These are phyloP conservation scores for Clarireedia sp. DNA, from an alignment of 2,329 filamentous ascomycete species.

Conservation along the genomic window DNA sequence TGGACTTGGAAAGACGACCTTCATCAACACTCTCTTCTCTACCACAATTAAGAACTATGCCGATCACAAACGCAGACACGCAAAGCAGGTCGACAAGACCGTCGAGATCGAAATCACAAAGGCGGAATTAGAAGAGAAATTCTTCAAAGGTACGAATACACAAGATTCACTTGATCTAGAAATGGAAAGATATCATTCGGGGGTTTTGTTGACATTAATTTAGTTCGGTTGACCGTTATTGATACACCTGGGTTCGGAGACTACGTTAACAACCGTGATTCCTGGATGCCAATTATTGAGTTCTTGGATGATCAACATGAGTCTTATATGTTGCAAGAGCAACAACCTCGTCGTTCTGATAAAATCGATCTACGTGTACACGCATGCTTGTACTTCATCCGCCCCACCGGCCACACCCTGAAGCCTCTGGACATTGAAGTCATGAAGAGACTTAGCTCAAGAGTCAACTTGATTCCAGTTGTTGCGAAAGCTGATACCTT, in stretches of 20 bases:
- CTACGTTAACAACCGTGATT: conserved; percentile 99
- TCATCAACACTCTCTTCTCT: conserved; percentile 99
- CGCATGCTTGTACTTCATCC: conserved; percentile 97
- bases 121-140: conserved; percentile 99
- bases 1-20: conserved; percentile 97
- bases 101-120: conserved; percentile 99
- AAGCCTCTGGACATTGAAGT: conserved; percentile 99
- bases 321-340: conserved; percentile 99
- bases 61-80: conserved; percentile 97
- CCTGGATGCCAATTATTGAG: conserved; percentile 99
- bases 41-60: conserved; percentile 99
- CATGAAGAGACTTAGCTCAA: conserved; percentile 97
- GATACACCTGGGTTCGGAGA: conserved; percentile 98
- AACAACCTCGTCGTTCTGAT: conserved; percentile 94
- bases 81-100: conserved; percentile 99
- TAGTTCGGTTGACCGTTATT: conserved; percentile 96
- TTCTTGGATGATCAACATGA: conserved; percentile 99
- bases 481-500: conserved; percentile 98
- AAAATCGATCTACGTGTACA: conserved; percentile 99
- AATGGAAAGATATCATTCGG: neutral
- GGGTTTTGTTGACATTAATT: conserved; percentile 17
- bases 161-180: neutral
- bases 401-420: conserved; percentile 93
- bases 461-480: conserved; percentile 97
- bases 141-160: conserved; percentile 81